Percentiles rank a stretch among this genome's conserved stretches.
Conservation (phyloP, 2,329 filamentous ascomycete species). For the Lecanicillium sp. region DNA sequence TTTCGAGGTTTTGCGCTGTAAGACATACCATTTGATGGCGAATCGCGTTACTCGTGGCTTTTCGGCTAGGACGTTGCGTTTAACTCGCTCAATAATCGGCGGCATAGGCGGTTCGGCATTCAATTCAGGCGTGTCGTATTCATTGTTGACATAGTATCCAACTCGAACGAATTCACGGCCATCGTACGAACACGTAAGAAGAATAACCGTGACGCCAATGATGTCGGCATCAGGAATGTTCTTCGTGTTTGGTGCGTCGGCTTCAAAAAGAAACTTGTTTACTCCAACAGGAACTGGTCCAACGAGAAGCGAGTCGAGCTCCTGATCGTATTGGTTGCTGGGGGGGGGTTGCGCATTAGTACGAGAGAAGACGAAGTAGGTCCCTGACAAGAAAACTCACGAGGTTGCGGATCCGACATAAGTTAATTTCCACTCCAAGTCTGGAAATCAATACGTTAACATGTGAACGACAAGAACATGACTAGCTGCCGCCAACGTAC, state of each 20-base stretch:
- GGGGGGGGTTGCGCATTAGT: constrained; percentile 9
- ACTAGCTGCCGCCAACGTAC: constrained; percentile 31
- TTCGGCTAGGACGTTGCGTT: constrained; percentile 86
- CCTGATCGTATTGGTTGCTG: constrained; percentile 94
- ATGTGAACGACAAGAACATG: constrained; percentile 6
- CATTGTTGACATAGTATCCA: constrained; percentile 99
- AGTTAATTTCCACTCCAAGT: constrained; percentile 98
- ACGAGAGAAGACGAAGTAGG: constrained; percentile 12
- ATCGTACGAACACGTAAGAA: constrained; percentile 94
- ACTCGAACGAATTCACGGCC: constrained; percentile 94
- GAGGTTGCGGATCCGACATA: constrained; percentile 98
- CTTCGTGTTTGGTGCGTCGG: constrained; percentile 80
- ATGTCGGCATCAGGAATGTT: constrained; percentile 94
- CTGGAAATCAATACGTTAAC: constrained; percentile 35
- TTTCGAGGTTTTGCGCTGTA: too few relatives aligned
- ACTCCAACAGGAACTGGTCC: constrained; percentile 95
- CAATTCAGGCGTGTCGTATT: constrained; percentile 89
- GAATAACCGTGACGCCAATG: constrained; percentile 91
- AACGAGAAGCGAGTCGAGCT: constrained; percentile 92
- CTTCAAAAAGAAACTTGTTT: constrained; percentile 98
- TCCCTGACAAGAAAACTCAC: constrained; percentile 43
- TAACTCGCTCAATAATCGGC: constrained; percentile 85
- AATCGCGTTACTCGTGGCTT: constrained; percentile 97
- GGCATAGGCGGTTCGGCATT: constrained; percentile 84
- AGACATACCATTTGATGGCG: constrained; percentile 88